Percentiles rank a stretch among this genome's conserved stretches.
Evolutionary conservation across 805 yeast species (phyloP).

Genomic region (Lachancea sp.): DNA sequence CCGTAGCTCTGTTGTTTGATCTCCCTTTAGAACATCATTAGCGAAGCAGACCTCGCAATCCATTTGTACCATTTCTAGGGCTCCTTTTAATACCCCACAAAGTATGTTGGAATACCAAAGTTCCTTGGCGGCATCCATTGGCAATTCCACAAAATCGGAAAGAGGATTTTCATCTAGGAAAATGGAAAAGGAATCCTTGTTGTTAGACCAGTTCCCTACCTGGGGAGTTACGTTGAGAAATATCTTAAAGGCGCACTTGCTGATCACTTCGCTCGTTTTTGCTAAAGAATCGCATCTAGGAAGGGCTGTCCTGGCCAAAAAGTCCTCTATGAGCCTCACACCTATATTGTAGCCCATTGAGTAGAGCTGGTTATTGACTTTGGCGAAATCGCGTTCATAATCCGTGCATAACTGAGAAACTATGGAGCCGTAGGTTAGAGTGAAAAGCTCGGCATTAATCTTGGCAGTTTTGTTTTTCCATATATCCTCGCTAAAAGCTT

Average conservation of each 20-base stretch:
- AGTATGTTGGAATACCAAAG: constrained; percentile 90
- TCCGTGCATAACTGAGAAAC: constrained; percentile 89
- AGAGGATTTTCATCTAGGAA: constrained; percentile 80
- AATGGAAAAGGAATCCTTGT: constrained; percentile 66
- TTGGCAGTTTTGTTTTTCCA: constrained; percentile 88
- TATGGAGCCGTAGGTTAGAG: constrained; percentile 90
- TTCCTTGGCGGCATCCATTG: constrained; percentile 66
- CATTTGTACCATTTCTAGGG: constrained; percentile 91
- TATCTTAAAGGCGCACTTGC: constrained; percentile 85
- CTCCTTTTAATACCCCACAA: constrained; percentile 86
- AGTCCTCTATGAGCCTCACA: constrained; percentile 83
- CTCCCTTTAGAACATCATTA: constrained; percentile 77
- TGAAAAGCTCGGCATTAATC: constrained; percentile 85
- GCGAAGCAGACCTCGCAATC: constrained; percentile 80
- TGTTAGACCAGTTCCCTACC: constrained; percentile 68
- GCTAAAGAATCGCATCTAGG: constrained; percentile 73
- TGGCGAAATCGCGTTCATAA: constrained; percentile 61
- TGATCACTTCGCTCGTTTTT: constrained; percentile 81
- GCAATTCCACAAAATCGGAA: constrained; percentile 91
- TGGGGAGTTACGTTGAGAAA: constrained; percentile 78
- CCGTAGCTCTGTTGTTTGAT: constrained; percentile 70
- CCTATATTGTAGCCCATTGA: constrained; percentile 97
- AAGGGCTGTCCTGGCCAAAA: constrained; percentile 79
- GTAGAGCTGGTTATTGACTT: constrained; percentile 79
- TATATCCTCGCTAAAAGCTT: constrained; percentile 70